Evolutionary conservation across 2,329 filamentous ascomycete genomes (phyloP).

Genomic region (Exophiala xenobiotica): DNA sequence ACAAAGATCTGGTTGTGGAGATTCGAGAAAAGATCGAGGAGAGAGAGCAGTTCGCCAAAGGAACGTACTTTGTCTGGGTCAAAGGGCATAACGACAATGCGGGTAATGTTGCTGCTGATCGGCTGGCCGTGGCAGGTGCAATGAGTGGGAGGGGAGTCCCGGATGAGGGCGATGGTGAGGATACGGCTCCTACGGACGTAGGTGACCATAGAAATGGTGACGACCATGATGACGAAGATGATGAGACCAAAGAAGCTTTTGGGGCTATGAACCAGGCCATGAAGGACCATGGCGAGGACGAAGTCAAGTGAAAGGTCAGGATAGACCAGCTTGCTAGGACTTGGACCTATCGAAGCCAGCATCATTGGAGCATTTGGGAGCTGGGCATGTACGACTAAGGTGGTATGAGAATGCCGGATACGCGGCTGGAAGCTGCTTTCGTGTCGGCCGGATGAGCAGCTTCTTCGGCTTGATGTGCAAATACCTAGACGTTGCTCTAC

Average conservation of each 20-base stretch:
- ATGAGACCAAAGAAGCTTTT: background rate
- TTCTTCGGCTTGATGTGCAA: too few species aligned
- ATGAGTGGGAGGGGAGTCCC: conserved; percentile 37
- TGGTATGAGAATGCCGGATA: too few species aligned
- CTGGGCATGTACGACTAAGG: too few species aligned
- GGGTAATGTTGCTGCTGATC: conserved; percentile 80
- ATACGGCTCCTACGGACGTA: conserved; percentile 20
- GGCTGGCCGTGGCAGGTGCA: conserved; percentile 69
- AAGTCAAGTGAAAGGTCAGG: too few species aligned
- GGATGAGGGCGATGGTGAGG: conserved; percentile 32
- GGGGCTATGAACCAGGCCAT: background rate
- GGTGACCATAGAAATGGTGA: background rate
- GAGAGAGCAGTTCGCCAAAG: conserved; percentile 58
- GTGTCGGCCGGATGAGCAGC: too few species aligned
- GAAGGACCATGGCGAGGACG: background rate
- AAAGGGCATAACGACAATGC: conserved; percentile 74
- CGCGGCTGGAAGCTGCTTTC: too few species aligned
- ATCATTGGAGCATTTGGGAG: too few species aligned
- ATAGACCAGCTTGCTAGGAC: too few species aligned
- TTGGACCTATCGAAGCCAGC: too few species aligned
- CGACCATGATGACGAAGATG: background rate
- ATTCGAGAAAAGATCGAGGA: conserved; percentile 71
- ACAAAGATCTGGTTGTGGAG: conserved; percentile 76
- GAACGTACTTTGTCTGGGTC: conserved; percentile 79
- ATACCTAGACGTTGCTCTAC: too few species aligned